Percentiles rank a stretch among this genome's conserved stretches.
Evolutionary conservation across 2,329 filamentous ascomycete species (phyloP).

Genomic region (Xylariaceae sp.): DNA sequence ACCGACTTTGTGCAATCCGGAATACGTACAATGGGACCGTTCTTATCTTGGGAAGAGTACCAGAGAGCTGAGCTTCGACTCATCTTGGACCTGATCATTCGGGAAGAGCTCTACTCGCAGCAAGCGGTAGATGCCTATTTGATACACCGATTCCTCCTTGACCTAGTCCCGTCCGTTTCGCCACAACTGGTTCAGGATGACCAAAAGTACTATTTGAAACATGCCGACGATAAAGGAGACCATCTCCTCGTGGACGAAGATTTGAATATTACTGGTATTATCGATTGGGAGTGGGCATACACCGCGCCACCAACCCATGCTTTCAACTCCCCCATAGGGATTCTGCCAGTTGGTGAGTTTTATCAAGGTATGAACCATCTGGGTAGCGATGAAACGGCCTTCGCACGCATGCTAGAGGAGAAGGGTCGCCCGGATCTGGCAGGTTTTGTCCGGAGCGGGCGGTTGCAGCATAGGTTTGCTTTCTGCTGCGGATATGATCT

Average conservation of each 20-base stretch:
- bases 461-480: conserved; percentile 47
- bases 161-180: conserved; percentile 41
- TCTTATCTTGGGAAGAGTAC: conserved; percentile 46
- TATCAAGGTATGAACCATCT: conserved; percentile 46
- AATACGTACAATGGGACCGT: conserved; percentile 45
- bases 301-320: conserved; percentile 45
- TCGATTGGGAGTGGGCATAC: conserved; percentile 53
- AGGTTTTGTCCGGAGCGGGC: conserved; percentile 46
- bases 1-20: conserved; percentile 42
- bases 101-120: conserved; percentile 46
- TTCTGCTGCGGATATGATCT: conserved; percentile 53
- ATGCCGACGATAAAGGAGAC: conserved; percentile 56
- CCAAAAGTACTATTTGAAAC: conserved; percentile 52
- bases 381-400: conserved; percentile 47
- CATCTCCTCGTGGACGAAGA: conserved; percentile 55
- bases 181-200: conserved; percentile 33
- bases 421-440: conserved; percentile 48
- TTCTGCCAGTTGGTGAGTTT: conserved; percentile 51
- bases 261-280: conserved; percentile 55
- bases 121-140: conserved; percentile 47
- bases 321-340: conserved; percentile 51
- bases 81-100: conserved; percentile 47
- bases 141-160: conserved; percentile 51
- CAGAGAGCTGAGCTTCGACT: conserved; percentile 43
- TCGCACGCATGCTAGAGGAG: conserved; percentile 44